Evolutionary conservation across 2,329 filamentous ascomycete genomes (phyloP).

Genomic region (Rhynchosporium graminicola): DNA sequence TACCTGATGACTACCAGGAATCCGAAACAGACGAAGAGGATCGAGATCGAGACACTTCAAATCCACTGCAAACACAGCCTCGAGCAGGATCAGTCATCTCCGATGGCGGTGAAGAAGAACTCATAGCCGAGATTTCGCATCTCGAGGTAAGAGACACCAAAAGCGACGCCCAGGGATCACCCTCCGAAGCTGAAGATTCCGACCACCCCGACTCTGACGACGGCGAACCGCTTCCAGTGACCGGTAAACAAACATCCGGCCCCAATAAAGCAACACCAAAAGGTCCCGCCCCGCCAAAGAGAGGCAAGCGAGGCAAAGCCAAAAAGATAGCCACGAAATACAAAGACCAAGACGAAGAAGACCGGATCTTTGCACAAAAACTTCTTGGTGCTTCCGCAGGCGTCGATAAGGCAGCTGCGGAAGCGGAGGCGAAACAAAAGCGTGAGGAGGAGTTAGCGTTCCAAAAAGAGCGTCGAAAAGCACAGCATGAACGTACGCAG

Average conservation of each 20-base stretch:
- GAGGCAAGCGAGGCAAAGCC: constrained; percentile 78
- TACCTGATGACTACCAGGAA: constrained; percentile 33
- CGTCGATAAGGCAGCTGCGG: constrained; percentile 67
- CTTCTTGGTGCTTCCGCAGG: constrained; percentile 79
- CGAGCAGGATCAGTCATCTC: constrained; percentile 25
- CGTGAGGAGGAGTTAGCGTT: constrained; percentile 73
- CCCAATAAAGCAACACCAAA: constrained; percentile 44
- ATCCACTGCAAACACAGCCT: constrained; percentile 31
- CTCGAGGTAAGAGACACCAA: constrained; percentile 21
- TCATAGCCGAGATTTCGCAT: constrained; percentile 30
- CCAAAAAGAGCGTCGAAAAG: constrained; percentile 71
- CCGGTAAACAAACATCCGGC: constrained; percentile 36
- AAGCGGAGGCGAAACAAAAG: constrained; percentile 65
- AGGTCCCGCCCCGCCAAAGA: constrained; percentile 51
- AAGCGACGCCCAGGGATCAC: constrained; percentile 10
- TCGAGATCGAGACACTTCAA: constrained; percentile 36
- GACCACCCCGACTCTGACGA: constrained; percentile 38
- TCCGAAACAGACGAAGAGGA: constrained; percentile 37
- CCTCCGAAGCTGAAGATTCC: constrained; percentile 31
- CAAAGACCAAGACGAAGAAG: constrained; percentile 91
- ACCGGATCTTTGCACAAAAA: constrained; percentile 78
- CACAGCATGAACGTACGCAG: constrained; percentile 78
- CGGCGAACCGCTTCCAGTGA: constrained; percentile 21
- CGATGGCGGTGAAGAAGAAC: constrained; percentile 32
- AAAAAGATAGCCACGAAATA: constrained; percentile 91